Base-by-base conservation (phyloP, 1,284 basidiomycete species). In the Fomitiporia mediterranea region DNA sequence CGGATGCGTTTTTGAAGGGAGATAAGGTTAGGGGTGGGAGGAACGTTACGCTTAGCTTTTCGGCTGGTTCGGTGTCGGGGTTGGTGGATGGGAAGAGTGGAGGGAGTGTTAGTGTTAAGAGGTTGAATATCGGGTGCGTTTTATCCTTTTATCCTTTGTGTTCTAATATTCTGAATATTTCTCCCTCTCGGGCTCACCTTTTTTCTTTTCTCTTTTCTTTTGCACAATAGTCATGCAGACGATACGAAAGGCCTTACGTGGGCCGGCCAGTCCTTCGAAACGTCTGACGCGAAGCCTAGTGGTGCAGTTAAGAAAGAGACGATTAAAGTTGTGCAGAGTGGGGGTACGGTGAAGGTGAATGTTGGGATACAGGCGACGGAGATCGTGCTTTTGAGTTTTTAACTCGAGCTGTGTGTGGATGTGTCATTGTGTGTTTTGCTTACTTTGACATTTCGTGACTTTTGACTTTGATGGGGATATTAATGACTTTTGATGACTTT, bases 261-360 rank as follows among this genome's bases (percentile, higher is more conserved):
- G 82, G 84, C 76, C 50, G 83, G 83, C 2, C 82, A 83, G 66
- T 80, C 76, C 2, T 86, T 80, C 57, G 84, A 86, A 66, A 86
- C 82, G 0, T 47, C 61, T 32, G 70, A 81, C 58, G 82, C 73
- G 0, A 71, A 67, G 42, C 74, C 80, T 13, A 66, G 62, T 8
- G 82, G 83, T 0, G 53, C 23, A 8, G 51, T 74, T 27, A 63
- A 65, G 3, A 61, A 72, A 2, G 70, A 79, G 59, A 71, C 48
- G 0, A 65, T 72, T 13, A 53, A 65, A n/a, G 63, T 82, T 25
- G 47, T 61, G 8, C 63, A 62, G 8, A 83, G 83, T 15, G 30
- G 27, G 7, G 32, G 32, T 6, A 32, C 52, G 7, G 42, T 11
- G 3, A 23, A 15, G 2, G 49, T 56, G 9, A 17, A 39, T 0